Base-by-base conservation (phyloP, 2,329 filamentous ascomycete species). In the Aspergillus proliferans region DNA sequence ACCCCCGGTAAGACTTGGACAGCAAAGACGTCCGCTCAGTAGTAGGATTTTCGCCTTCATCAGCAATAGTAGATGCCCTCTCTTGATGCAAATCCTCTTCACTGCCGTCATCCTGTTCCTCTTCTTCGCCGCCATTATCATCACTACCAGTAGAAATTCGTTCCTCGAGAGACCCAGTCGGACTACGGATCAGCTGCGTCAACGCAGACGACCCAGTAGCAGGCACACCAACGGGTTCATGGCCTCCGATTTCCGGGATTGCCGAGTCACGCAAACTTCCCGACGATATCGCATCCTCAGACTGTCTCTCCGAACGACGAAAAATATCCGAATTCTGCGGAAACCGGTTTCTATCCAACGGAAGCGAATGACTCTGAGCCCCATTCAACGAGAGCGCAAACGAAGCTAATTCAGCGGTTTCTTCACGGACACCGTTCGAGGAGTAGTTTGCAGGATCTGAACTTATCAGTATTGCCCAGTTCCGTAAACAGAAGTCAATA, bases 391-490 rank as follows among this genome's bases (percentile, higher is more conserved):
- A 85, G 24, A 95, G 78, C 45, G 88, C 84, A 65, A 91, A 89
- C 15, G 82, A 88, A 40, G 90, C 90, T 49, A 95, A 77, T 69
- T 95, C 88, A 46, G 89, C 88, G 2, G 90, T 94, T 64, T 93
- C 86, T 69, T 93, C 85, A 55, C 90, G 85, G 38, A 95, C 86
- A 56, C 84, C 87, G 51, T 84, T 82, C 30, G 78, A 79, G 36
- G 88, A 86, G 67, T 88, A 87, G 58, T 88, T 82, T 15, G 82
- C 79, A 58, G 82, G 86, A 63, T 92, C 87, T 69, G 81, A 77
- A 81, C 55, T 39, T 22, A 50, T 28, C 4, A 30, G 15, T 15
- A 15, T 3, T 28, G 14, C 8, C 21, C 15, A 19, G 18, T n/a
- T 18, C 33, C 21, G 6, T 33, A 6, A 9, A 18, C 3, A 18